Percentiles rank a stretch among this genome's conserved stretches.
Conservation (phyloP, 345 rosid genomes). For the Kernera saxatilis region DNA sequence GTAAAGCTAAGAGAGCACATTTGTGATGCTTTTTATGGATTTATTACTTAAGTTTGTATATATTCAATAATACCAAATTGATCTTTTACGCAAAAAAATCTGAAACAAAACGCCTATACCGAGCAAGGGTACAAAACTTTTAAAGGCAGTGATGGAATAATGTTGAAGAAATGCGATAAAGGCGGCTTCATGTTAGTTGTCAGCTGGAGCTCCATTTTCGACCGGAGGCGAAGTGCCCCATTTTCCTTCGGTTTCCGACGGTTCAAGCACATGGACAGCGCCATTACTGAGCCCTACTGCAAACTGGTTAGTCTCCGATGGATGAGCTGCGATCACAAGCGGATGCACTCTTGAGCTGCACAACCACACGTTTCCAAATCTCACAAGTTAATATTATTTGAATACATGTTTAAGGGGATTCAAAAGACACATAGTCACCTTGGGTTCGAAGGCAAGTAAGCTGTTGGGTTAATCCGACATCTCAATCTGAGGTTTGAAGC, state of each 20-base stretch:
- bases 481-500: conserved; percentile 63
- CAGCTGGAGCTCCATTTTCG: conserved; percentile 60
- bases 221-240: conserved; percentile 82
- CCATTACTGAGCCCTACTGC: conserved; percentile 78
- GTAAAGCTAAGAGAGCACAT: too few relatives aligned
- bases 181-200: conserved; percentile 27
- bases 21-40: not conserved
- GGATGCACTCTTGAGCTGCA: conserved; percentile 72
- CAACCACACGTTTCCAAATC: not conserved
- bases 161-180: not conserved
- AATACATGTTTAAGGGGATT: not conserved
- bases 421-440: conserved; percentile 33
- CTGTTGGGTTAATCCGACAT: conserved; percentile 69
- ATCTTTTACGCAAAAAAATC: not conserved
- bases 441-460: conserved; percentile 67
- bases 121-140: conserved; percentile 7
- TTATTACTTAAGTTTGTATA: not conserved
- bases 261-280: conserved; percentile 61
- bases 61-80: not conserved
- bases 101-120: not conserved
- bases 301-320: conserved; percentile 65
- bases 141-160: not conserved
- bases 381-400: not conserved
- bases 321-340: conserved; percentile 77
- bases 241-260: conserved; percentile 65